phyloP scores from a whole-genome alignment of 2,329 filamentous ascomycete species.

The Phoma sp. region DNA sequence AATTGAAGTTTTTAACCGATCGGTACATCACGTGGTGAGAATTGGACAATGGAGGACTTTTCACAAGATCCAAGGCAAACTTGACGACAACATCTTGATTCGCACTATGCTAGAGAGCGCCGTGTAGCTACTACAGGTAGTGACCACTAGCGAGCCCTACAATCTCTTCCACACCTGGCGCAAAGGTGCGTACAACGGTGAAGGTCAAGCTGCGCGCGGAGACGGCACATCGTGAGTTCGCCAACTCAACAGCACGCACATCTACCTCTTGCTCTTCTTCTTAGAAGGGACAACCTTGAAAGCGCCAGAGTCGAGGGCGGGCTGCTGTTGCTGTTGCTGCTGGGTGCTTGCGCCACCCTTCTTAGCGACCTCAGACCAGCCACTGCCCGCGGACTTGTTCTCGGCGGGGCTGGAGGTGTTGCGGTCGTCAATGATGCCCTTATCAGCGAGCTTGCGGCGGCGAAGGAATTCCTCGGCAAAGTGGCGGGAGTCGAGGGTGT shows the following conservation, averaged over 20 bases:
- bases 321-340: constrained; percentile 41
- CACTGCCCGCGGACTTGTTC: constrained; percentile 61
- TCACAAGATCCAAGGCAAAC: neutral
- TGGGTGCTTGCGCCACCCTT: constrained; percentile 73
- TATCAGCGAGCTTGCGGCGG: constrained; percentile 90
- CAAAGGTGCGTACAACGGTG: neutral
- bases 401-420: constrained; percentile 59
- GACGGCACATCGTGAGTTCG: no score
- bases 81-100: neutral
- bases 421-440: constrained; percentile 80
- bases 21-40: neutral
- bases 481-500: constrained; percentile 88
- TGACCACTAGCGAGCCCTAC: neutral
- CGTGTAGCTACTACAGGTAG: no score
- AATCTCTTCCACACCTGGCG: neutral
- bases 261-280: constrained; percentile 74
- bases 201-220: neutral
- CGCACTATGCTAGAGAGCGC: neutral
- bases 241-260: neutral
- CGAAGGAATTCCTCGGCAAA: constrained; percentile 95
- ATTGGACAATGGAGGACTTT: neutral
- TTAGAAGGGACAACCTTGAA: constrained; percentile 93
- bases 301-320: constrained; percentile 59
- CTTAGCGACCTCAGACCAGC: constrained; percentile 98
- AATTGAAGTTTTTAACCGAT: neutral